A percentile compares a stretch with the other conserved stretches of the same genome.
Conservation (phyloP, 768 basidiomycete species). For the Coprinopsis strossmayeri region DNA sequence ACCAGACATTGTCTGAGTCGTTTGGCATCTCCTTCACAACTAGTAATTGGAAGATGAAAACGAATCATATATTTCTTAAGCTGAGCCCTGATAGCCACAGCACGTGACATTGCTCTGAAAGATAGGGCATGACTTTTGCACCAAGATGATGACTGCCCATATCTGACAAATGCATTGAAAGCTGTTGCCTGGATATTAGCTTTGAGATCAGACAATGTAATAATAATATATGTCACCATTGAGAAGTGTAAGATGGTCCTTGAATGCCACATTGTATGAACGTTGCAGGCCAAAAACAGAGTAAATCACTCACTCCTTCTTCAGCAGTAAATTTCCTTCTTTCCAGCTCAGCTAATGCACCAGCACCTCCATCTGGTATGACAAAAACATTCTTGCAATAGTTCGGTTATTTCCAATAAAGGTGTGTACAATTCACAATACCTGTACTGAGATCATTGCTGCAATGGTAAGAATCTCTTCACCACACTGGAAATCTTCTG, state of each 20-base stretch:
- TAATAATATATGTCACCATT: conserved; percentile 60
- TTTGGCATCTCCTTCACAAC: conserved; percentile 85
- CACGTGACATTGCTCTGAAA: conserved; percentile 90
- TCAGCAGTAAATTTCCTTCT: conserved; percentile 95
- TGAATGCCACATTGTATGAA: not conserved
- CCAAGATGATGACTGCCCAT: conserved; percentile 84
- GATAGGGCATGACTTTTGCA: conserved; percentile 90
- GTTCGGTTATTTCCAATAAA: not conserved
- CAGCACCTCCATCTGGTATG: conserved; percentile 78
- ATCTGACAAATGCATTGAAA: conserved; percentile 87
- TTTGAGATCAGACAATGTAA: not conserved
- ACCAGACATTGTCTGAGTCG: conserved; percentile 84
- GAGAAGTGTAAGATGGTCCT: conserved; percentile 93
- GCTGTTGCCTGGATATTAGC: conserved; percentile 34
- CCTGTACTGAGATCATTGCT: conserved; percentile 92
- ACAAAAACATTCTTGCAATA: conserved; percentile 75
- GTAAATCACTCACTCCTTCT: conserved; percentile 67
- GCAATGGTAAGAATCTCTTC: conserved; percentile 95
- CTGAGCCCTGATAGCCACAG: conserved; percentile 91
- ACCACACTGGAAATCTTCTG: conserved; percentile 81
- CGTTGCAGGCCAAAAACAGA: not conserved
- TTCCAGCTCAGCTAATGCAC: conserved; percentile 87
- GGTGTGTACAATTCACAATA: too few species aligned
- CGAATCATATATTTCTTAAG: conserved; percentile 92
- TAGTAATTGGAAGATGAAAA: conserved; percentile 74